Evolutionary conservation across 371 early-diverging fungal species (phyloP).

Genomic region (Syncephalastrum racemosum): DNA sequence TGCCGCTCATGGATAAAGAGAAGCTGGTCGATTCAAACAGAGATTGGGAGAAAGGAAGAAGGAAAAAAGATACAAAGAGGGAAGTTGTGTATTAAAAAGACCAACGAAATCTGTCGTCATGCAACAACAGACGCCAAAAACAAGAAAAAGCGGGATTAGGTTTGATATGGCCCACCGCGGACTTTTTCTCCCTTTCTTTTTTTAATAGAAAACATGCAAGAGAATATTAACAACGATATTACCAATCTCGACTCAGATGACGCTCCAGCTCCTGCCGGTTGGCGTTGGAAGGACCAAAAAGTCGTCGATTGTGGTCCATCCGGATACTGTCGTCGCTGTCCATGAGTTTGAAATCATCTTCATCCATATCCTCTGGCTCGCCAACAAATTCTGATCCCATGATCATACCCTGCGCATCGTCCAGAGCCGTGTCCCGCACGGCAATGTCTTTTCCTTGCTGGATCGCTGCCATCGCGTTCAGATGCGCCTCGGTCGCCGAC

Average conservation of each 20-base stretch:
- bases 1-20: too few species aligned
- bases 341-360: slow-evolving; percentile 16
- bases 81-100: too few species aligned
- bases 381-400: slow-evolving; percentile 23
- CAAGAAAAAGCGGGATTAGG: too few species aligned
- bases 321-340: slow-evolving; percentile 10
- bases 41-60: too few species aligned
- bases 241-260: slow-evolving; percentile 21
- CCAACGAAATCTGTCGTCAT: too few species aligned
- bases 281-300: slow-evolving; percentile 15
- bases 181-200: neutral
- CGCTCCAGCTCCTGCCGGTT: slow-evolving; percentile 13
- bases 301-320: slow-evolving; percentile 15
- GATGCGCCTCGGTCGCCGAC: slow-evolving; percentile 31
- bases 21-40: too few species aligned
- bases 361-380: slow-evolving; percentile 25
- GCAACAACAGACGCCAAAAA: too few species aligned
- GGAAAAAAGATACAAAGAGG: too few species aligned
- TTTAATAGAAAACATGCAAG: neutral
- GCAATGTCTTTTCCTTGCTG: slow-evolving; percentile 28
- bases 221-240: neutral
- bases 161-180: too few species aligned
- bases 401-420: slow-evolving; percentile 6
- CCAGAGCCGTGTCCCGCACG: slow-evolving; percentile 9
- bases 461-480: slow-evolving; percentile 33